Evolutionary conservation across 805 yeast species (phyloP).

Genomic region (Saturnispora galanensis): DNA sequence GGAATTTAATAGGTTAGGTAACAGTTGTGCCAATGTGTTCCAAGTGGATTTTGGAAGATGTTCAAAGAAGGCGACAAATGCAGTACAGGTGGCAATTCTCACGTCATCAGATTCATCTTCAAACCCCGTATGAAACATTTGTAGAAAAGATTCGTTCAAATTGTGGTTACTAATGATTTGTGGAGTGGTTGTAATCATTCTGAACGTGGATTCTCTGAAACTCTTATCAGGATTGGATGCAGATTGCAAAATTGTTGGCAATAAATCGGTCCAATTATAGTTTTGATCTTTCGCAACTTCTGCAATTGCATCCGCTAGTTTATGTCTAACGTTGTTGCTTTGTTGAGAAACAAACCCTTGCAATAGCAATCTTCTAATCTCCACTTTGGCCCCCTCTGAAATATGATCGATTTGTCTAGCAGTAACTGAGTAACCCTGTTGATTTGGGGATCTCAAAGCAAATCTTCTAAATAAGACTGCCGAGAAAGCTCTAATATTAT

Average conservation of each 20-base stretch:
- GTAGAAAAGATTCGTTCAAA: conserved; percentile 37
- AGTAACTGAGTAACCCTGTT: conserved; percentile 47
- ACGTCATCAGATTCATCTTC: conserved; percentile 74
- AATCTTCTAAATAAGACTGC: conserved; percentile 87
- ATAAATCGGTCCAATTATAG: conserved; percentile 65
- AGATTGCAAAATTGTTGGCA: conserved; percentile 67
- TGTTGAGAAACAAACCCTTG: conserved; percentile 65
- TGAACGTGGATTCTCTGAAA: conserved; percentile 81
- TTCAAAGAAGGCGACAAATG: conserved; percentile 84
- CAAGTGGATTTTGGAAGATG: conserved; percentile 70
- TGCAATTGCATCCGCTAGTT: conserved; percentile 87
- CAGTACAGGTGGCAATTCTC: conserved; percentile 82
- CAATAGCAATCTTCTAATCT: conserved; percentile 56
- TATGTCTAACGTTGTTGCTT: conserved; percentile 75
- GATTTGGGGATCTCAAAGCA: conserved; percentile 70
- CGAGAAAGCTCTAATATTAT: conserved; percentile 55
- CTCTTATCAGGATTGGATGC: conserved; percentile 39
- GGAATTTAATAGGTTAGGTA: conserved; percentile 79
- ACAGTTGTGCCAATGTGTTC: conserved; percentile 64
- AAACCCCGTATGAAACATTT: conserved; percentile 73
- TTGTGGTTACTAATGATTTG: conserved; percentile 48
- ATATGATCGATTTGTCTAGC: conserved; percentile 73
- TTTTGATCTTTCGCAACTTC: conserved; percentile 72
- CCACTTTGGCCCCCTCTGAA: conserved; percentile 44
- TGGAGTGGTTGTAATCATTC: conserved; percentile 82